These are phyloP conservation scores for Debaryomyces sp. DNA, from an alignment of 1,139 yeast genomes.

Conservation along the genomic window DNA sequence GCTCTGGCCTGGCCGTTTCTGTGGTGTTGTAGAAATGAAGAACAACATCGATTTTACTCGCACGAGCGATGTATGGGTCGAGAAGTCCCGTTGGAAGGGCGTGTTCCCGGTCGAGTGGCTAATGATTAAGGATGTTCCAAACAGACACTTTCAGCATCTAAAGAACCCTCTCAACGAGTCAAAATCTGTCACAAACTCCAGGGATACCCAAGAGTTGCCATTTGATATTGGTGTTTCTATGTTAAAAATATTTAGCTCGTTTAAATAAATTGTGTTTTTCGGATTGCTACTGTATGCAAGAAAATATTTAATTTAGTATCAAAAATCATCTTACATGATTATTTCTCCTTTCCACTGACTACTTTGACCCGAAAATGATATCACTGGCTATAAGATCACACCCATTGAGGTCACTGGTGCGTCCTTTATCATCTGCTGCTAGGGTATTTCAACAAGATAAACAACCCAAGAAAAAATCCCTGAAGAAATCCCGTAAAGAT, in stretches of 20 bases:
- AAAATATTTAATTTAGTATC: not conserved
- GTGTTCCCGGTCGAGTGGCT: conserved; percentile 58
- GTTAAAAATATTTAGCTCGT: conserved; percentile 44
- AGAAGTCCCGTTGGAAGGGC: conserved; percentile 52
- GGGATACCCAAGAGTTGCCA: conserved; percentile 61
- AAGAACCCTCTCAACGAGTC: conserved; percentile 47
- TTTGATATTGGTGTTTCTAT: conserved; percentile 49
- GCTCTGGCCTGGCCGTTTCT: conserved; percentile 62
- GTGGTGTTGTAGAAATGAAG: conserved; percentile 64
- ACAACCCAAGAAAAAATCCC: conserved; percentile 13
- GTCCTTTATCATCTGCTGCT: conserved; percentile 4
- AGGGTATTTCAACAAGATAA: conserved; percentile 1
- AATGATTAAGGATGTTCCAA: conserved; percentile 52
- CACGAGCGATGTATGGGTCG: conserved; percentile 51
- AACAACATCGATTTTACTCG: conserved; percentile 37
- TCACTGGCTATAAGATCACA: not conserved
- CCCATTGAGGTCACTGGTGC: not conserved
- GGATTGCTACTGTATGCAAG: conserved; percentile 2
- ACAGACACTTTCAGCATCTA: conserved; percentile 47
- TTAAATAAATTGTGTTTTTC: conserved; percentile 15
- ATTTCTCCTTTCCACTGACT: not conserved
- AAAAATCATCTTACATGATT: not conserved
- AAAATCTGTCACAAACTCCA: conserved; percentile 59
- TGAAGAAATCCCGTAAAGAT: conserved; percentile 24
- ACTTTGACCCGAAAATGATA: not conserved